Evolutionary conservation across 257 asterid species (phyloP).

Genomic region (Jaltomata sinuosa): DNA sequence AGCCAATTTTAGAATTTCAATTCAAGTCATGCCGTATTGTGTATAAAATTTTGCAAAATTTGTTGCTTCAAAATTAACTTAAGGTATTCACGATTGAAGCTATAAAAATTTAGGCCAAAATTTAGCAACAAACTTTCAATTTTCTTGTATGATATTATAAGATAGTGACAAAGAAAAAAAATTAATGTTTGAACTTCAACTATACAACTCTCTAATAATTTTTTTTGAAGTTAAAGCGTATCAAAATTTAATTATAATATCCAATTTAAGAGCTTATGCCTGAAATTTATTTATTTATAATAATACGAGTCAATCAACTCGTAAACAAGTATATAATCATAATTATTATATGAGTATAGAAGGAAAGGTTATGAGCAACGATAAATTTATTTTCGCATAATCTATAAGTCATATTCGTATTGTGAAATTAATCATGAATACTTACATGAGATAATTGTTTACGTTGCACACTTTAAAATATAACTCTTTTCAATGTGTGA

Average conservation of each 20-base stretch:
- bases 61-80: not conserved
- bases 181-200: no score
- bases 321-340: not conserved
- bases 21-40: not conserved
- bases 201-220: no score
- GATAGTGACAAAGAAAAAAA: not conserved
- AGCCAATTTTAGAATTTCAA: not conserved
- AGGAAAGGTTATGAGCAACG: not conserved
- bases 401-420: no score
- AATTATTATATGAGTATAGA: not conserved
- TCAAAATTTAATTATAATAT: no score
- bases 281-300: no score
- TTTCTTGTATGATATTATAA: not conserved
- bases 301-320: no score
- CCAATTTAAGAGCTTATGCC: no score
- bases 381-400: no score
- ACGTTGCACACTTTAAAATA: no score
- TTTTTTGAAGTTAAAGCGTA: no score
- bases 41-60: not conserved
- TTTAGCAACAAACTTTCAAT: not conserved
- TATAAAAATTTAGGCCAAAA: fast-evolving
- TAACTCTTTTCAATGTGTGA: not conserved
- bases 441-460: no score
- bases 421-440: not conserved
- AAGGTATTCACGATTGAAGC: not conserved